A percentile compares a stretch with the other conserved stretches of the same genome.
phyloP scores from a whole-genome alignment of 768 basidiomycete genomes.

The Auricularia cornea region DNA sequence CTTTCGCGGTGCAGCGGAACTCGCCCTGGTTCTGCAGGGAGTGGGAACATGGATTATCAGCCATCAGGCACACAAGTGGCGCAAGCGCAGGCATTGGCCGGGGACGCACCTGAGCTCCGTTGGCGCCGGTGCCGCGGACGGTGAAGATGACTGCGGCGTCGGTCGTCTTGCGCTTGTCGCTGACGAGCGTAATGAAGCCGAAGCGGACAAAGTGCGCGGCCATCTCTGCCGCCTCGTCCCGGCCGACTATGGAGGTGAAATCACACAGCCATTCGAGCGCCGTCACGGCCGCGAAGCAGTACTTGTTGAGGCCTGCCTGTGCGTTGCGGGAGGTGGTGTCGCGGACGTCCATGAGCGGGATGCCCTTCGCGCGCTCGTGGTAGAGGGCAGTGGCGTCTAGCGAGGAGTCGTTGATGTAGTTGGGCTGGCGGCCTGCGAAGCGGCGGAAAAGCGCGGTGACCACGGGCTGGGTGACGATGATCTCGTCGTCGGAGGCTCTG shows the following conservation, averaged over 20 bases:
- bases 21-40: constrained; percentile 75
- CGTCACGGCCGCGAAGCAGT: constrained; percentile 78
- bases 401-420: constrained; percentile 47
- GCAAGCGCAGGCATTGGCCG: constrained; percentile 31
- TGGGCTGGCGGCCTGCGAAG: constrained; percentile 84
- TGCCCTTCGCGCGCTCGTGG: constrained; percentile 69
- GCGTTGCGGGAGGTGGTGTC: constrained; percentile 39
- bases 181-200: constrained; percentile 79
- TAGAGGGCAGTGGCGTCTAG: constrained; percentile 55
- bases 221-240: constrained; percentile 97
- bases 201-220: constrained; percentile 96
- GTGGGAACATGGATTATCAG: constrained; percentile 7
- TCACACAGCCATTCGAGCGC: constrained; percentile 97
- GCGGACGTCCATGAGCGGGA: constrained; percentile 58
- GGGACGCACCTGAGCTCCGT: constrained; percentile 50
- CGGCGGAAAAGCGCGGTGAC: constrained; percentile 92
- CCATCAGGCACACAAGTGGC: constrained; percentile 5
- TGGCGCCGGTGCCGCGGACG: constrained; percentile 61
- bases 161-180: constrained; percentile 85
- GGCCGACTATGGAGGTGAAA: constrained; percentile 89
- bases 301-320: constrained; percentile 38
- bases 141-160: constrained; percentile 92
- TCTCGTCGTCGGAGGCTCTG: constrained; percentile 88
- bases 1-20: constrained; percentile 93
- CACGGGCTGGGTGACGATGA: constrained; percentile 89